Percentiles rank a stretch among this genome's conserved stretches.
phyloP scores from a whole-genome alignment of 768 basidiomycete genomes.

The Termitomyces sp. region DNA sequence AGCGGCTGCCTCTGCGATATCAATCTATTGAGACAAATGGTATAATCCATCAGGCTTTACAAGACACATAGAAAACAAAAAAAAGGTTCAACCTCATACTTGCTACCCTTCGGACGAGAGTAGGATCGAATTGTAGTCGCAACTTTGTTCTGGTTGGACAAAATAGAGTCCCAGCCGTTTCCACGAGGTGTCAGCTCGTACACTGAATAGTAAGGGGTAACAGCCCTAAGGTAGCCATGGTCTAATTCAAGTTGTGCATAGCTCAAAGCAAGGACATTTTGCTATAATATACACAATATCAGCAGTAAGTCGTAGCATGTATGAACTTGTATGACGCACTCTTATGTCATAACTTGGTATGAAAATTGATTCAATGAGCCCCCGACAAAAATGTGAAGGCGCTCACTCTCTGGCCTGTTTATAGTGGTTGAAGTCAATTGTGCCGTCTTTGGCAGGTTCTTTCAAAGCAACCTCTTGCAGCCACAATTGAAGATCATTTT shows the following conservation, averaged over 20 bases:
- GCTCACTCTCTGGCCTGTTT: slow-evolving; percentile 38
- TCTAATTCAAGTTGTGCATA: slow-evolving; percentile 50
- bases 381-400: background rate
- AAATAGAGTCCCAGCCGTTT: slow-evolving; percentile 27
- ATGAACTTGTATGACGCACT: background rate
- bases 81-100: slow-evolving; percentile 13
- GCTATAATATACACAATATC: slow-evolving; percentile 2
- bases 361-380: background rate
- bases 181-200: slow-evolving; percentile 36
- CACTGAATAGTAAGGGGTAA: slow-evolving; percentile 44
- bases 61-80: background rate
- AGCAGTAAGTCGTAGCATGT: background rate
- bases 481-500: slow-evolving; percentile 38
- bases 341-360: slow-evolving; percentile 15
- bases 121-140: slow-evolving; percentile 20
- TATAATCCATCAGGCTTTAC: background rate
- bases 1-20: slow-evolving; percentile 8
- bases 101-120: slow-evolving; percentile 11
- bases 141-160: slow-evolving; percentile 28
- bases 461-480: slow-evolving; percentile 37
- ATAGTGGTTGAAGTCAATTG: slow-evolving; percentile 40
- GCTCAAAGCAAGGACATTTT: slow-evolving; percentile 40
- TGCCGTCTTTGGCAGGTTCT: slow-evolving; percentile 32
- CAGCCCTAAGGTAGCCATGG: slow-evolving; percentile 40
- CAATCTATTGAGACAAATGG: slow-evolving; percentile 8